phyloP scores from a whole-genome alignment of 2,329 filamentous ascomycete species.

The Nemania serpens region DNA sequence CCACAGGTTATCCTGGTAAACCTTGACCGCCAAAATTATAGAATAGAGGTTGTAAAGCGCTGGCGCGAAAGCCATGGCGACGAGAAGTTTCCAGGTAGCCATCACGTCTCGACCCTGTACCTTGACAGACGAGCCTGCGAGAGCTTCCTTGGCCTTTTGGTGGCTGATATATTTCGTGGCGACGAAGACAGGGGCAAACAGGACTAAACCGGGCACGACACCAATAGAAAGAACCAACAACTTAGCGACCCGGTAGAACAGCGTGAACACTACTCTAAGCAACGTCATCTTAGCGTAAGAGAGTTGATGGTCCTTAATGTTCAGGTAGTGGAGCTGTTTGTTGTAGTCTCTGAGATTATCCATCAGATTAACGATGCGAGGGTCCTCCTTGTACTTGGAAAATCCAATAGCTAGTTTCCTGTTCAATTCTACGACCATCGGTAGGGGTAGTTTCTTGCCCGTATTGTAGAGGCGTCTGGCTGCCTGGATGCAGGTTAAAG shows the following conservation, averaged over 20 bases:
- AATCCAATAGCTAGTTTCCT: slow-evolving; percentile 89
- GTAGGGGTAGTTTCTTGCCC: slow-evolving; percentile 88
- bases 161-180: slow-evolving; percentile 81
- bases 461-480: slow-evolving; percentile 92
- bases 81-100: slow-evolving; percentile 91
- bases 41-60: slow-evolving; percentile 84
- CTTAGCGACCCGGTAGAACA: slow-evolving; percentile 81
- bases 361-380: slow-evolving; percentile 76
- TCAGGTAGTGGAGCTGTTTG: slow-evolving; percentile 79
- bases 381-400: slow-evolving; percentile 88
- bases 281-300: slow-evolving; percentile 86
- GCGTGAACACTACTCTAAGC: slow-evolving; percentile 72
- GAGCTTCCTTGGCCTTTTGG: slow-evolving; percentile 79
- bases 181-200: slow-evolving; percentile 89
- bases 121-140: slow-evolving; percentile 87
- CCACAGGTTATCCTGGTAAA: slow-evolving; percentile 79
- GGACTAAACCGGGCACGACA: slow-evolving; percentile 81
- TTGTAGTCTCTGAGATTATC: slow-evolving; percentile 84
- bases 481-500: slow-evolving; percentile 94
- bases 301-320: slow-evolving; percentile 91
- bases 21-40: slow-evolving; percentile 73
- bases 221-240: slow-evolving; percentile 76
- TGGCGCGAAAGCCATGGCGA: slow-evolving; percentile 83
- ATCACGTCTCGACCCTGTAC: slow-evolving; percentile 87
- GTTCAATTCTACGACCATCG: slow-evolving; percentile 93